These are phyloP conservation scores for Aschersonia sp. DNA, from an alignment of 2,329 filamentous ascomycete species.

Conservation along the genomic window DNA sequence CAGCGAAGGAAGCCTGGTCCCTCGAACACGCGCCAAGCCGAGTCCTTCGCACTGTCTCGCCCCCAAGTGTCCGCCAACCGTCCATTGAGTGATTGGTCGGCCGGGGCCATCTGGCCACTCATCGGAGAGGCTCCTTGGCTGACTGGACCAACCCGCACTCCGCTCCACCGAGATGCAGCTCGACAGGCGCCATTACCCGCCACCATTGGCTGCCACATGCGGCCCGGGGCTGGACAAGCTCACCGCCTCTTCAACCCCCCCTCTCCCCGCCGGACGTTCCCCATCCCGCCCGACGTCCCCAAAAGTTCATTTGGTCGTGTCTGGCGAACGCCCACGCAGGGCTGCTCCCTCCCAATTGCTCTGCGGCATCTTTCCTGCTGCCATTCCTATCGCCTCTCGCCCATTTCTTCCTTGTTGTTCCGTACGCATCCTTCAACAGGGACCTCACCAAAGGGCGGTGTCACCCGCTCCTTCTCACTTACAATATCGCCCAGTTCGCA, in stretches of 20 bases:
- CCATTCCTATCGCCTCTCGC: background rate
- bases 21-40: no score
- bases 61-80: background rate
- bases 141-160: slow-evolving; percentile 10
- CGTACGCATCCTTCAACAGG: slow-evolving; percentile 5
- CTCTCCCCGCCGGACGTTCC: slow-evolving; percentile 3
- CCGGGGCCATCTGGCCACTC: background rate
- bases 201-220: slow-evolving; percentile 19
- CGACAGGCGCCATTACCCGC: slow-evolving; percentile 14
- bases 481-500: slow-evolving; percentile 20
- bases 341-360: slow-evolving; percentile 3
- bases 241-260: slow-evolving; percentile 22
- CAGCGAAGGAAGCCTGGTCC: no score
- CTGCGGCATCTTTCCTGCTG: slow-evolving; percentile 1
- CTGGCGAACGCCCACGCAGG: slow-evolving; percentile 1
- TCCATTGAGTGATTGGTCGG: background rate
- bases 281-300: slow-evolving; percentile 5
- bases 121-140: background rate
- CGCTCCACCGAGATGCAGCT: slow-evolving; percentile 13
- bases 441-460: slow-evolving; percentile 28
- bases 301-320: slow-evolving; percentile 1
- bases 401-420: background rate
- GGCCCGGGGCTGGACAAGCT: slow-evolving; percentile 19
- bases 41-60: background rate
- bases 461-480: slow-evolving; percentile 22